phyloP scores from a whole-genome alignment of 164 flowering plant genomes.

The Magnolia sinica region DNA sequence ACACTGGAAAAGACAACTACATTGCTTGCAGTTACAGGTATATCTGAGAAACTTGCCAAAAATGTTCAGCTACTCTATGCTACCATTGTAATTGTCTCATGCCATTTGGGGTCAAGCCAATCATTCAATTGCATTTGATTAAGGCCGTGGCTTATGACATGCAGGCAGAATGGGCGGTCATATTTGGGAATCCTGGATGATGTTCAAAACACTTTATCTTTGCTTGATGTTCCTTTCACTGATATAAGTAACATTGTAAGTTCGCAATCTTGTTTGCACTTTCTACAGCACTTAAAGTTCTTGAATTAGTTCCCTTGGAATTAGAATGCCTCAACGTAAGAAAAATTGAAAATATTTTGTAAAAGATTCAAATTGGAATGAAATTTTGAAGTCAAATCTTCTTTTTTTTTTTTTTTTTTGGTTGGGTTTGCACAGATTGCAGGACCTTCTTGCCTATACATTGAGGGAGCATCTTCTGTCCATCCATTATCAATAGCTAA shows the following conservation, averaged over 20 bases:
- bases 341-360: background rate
- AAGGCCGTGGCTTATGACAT: slow-evolving; percentile 9
- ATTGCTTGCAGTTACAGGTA: slow-evolving; percentile 91
- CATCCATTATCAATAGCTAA: slow-evolving; percentile 75
- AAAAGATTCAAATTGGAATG: background rate
- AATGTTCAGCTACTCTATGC: background rate
- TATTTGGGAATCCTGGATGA: slow-evolving; percentile 69
- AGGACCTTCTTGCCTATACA: slow-evolving; percentile 47
- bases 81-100: background rate
- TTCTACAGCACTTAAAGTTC: background rate
- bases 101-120: background rate
- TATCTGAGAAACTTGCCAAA: slow-evolving; percentile 7
- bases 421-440: slow-evolving; percentile 43
- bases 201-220: slow-evolving; percentile 36
- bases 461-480: slow-evolving; percentile 80
- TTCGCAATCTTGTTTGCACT: slow-evolving; percentile 13
- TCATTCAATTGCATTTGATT: background rate
- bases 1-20: slow-evolving; percentile 29
- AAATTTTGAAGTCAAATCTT: background rate
- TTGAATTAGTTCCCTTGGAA: background rate
- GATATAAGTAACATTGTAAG: slow-evolving; percentile 72
- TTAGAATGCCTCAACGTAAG: background rate
- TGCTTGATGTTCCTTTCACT: slow-evolving; percentile 76
- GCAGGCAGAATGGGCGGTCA: slow-evolving; percentile 89
- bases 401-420: background rate